Evolutionary conservation across 2,329 filamentous ascomycete species (phyloP).

Genomic region (Colletotrichum orbiculare): DNA sequence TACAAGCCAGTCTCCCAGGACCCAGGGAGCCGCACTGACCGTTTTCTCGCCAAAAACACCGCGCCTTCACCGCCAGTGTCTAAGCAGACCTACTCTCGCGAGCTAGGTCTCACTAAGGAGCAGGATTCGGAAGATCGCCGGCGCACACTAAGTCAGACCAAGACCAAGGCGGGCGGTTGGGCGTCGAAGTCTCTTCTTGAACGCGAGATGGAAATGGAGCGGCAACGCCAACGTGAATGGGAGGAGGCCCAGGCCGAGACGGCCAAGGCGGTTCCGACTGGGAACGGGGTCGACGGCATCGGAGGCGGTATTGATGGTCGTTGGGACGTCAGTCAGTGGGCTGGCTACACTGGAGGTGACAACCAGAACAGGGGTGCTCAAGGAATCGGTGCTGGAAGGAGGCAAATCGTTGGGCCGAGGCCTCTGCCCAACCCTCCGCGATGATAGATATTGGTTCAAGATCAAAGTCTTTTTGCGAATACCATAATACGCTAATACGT

Average conservation of each 20-base stretch:
- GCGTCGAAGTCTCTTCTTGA: conserved; percentile 78
- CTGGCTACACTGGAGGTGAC: conserved; percentile 80
- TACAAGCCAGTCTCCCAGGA: too few species aligned
- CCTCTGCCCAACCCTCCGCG: conserved; percentile 61
- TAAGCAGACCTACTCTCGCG: conserved; percentile 64
- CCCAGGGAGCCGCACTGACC: conserved; percentile 69
- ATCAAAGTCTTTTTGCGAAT: too few species aligned
- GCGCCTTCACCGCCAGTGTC: conserved; percentile 53
- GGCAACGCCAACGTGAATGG: conserved; percentile 82
- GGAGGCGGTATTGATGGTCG: conserved; percentile 74
- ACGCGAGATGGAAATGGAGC: conserved; percentile 83
- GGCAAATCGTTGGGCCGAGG: conserved; percentile 83
- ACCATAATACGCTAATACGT: too few species aligned
- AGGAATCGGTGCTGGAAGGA: conserved; percentile 75
- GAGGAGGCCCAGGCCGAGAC: conserved; percentile 78
- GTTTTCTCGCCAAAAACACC: conserved; percentile 66
- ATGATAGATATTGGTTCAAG: too few species aligned
- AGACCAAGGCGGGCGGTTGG: conserved; percentile 72
- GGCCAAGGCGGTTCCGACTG: conserved; percentile 63
- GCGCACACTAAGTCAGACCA: conserved; percentile 66
- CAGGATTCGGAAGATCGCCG: conserved; percentile 71
- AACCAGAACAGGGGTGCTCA: conserved; percentile 74
- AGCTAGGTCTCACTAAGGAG: conserved; percentile 68
- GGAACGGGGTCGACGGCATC: conserved; percentile 68
- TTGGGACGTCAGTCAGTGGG: conserved; percentile 83